Conservation (phyloP, 2,329 filamentous ascomycete genomes). For the Fusarium sp. region DNA sequence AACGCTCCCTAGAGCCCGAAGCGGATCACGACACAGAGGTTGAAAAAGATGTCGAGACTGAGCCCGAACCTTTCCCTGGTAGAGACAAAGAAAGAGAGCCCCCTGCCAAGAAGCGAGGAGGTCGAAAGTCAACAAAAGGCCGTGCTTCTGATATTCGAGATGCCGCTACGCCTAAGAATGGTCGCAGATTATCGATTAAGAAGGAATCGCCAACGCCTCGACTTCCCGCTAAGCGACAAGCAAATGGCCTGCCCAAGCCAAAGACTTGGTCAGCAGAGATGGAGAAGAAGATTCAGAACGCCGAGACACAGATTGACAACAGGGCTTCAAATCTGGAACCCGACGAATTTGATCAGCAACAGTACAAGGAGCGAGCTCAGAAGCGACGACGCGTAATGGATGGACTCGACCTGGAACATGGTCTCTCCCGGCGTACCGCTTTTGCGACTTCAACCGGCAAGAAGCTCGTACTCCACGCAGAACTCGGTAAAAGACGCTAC, state of each 20-base stretch:
- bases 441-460: slow-evolving; percentile 65
- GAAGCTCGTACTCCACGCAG: slow-evolving; percentile 74
- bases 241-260: slow-evolving; percentile 71
- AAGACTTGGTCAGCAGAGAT: slow-evolving; percentile 67
- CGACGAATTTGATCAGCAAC: slow-evolving; percentile 54
- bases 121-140: slow-evolving; percentile 56
- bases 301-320: slow-evolving; percentile 55
- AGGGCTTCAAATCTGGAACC: slow-evolving; percentile 57
- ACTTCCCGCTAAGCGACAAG: slow-evolving; percentile 65
- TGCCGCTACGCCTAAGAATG: slow-evolving; percentile 58
- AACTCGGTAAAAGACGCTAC: slow-evolving; percentile 78
- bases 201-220: slow-evolving; percentile 59
- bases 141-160: slow-evolving; percentile 62
- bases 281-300: slow-evolving; percentile 53
- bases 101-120: slow-evolving; percentile 45
- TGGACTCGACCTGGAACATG: slow-evolving; percentile 68
- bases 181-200: slow-evolving; percentile 62
- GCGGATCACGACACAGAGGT: slow-evolving; percentile 46
- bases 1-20: slow-evolving; percentile 41
- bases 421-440: slow-evolving; percentile 69
- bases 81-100: slow-evolving; percentile 44
- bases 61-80: slow-evolving; percentile 42
- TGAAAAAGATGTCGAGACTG: slow-evolving; percentile 49
- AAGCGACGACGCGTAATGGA: slow-evolving; percentile 77
- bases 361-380: slow-evolving; percentile 64